phyloP scores from a whole-genome alignment of 1,139 yeast species.

The Yamadazyma sp. region DNA sequence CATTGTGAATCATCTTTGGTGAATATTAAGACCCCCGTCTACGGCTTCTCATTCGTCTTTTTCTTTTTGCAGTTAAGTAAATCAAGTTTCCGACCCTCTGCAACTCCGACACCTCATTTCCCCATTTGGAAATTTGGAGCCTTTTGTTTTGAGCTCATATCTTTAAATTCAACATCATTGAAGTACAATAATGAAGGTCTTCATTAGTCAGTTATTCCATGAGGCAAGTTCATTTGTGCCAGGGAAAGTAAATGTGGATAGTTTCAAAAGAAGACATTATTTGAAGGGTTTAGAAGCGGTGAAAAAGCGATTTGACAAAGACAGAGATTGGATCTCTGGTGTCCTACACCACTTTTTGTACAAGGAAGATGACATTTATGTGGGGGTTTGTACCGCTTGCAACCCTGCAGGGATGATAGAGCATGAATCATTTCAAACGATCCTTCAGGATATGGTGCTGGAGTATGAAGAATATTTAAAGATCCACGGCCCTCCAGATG shows the following conservation, averaged over 20 bases:
- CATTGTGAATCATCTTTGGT: too few relatives aligned
- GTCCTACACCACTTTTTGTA: slow-evolving; percentile 2
- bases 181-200: not conserved
- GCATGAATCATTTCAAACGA: slow-evolving; percentile 4
- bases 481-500: slow-evolving; percentile 9
- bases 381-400: slow-evolving; percentile 12
- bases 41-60: too few relatives aligned
- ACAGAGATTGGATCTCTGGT: slow-evolving; percentile 9
- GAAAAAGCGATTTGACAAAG: slow-evolving; percentile 6
- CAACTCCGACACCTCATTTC: too few relatives aligned
- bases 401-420: slow-evolving; percentile 11
- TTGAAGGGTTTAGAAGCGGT: slow-evolving; percentile 8
- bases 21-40: too few relatives aligned
- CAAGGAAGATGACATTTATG: slow-evolving; percentile 5
- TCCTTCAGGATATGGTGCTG: slow-evolving; percentile 7
- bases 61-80: too few relatives aligned
- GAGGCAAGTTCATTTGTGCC: slow-evolving; percentile 6
- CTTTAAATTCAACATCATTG: not conserved
- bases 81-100: too few relatives aligned
- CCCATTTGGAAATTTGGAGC: too few relatives aligned
- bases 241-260: slow-evolving; percentile 4
- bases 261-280: slow-evolving; percentile 9
- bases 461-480: slow-evolving; percentile 7
- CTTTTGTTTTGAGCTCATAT: too few relatives aligned
- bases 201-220: not conserved